These are phyloP conservation scores for Pichia gijzeniarum DNA, from an alignment of 805 yeast species.

Conservation along the genomic window DNA sequence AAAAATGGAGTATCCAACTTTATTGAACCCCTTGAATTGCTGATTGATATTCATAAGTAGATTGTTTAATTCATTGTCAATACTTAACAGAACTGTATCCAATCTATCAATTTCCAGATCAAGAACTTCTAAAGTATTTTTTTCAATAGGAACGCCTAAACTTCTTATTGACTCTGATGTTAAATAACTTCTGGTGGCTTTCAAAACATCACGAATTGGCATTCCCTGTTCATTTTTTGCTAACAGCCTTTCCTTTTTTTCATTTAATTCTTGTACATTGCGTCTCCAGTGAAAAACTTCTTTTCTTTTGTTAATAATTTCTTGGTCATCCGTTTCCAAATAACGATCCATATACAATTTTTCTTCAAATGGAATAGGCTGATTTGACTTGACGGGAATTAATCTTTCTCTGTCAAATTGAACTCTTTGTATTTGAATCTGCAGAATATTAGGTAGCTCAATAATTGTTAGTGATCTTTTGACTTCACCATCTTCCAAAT, in stretches of 20 bases:
- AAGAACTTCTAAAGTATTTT: slow-evolving; percentile 43
- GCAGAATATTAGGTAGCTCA: slow-evolving; percentile 73
- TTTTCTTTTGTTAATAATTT: slow-evolving; percentile 43
- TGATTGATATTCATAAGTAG: slow-evolving; percentile 45
- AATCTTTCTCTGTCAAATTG: slow-evolving; percentile 71
- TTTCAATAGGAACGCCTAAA: slow-evolving; percentile 33
- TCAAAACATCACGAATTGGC: slow-evolving; percentile 45
- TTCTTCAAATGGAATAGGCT: slow-evolving; percentile 76
- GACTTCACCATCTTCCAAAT: slow-evolving; percentile 65
- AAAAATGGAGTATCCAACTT: slow-evolving; percentile 73
- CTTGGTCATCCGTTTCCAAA: slow-evolving; percentile 58
- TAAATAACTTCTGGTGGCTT: slow-evolving; percentile 52
- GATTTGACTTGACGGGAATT: slow-evolving; percentile 74
- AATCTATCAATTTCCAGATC: slow-evolving; percentile 41
- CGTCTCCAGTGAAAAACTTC: slow-evolving; percentile 60
- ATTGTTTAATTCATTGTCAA: slow-evolving; percentile 34
- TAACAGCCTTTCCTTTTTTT: slow-evolving; percentile 37
- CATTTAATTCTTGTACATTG: slow-evolving; percentile 39
- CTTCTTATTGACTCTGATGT: slow-evolving; percentile 35
- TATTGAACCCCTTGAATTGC: slow-evolving; percentile 57
- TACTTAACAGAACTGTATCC: slow-evolving; percentile 36
- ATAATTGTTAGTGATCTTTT: slow-evolving; percentile 67
- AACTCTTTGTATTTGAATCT: slow-evolving; percentile 91
- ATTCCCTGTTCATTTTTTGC: slow-evolving; percentile 44
- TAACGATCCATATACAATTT: slow-evolving; percentile 83